A percentile compares a stretch with the other conserved stretches of the same genome.
phyloP scores from a whole-genome alignment of 495 filamentous ascomycete species.

The Tricharina praecox region DNA sequence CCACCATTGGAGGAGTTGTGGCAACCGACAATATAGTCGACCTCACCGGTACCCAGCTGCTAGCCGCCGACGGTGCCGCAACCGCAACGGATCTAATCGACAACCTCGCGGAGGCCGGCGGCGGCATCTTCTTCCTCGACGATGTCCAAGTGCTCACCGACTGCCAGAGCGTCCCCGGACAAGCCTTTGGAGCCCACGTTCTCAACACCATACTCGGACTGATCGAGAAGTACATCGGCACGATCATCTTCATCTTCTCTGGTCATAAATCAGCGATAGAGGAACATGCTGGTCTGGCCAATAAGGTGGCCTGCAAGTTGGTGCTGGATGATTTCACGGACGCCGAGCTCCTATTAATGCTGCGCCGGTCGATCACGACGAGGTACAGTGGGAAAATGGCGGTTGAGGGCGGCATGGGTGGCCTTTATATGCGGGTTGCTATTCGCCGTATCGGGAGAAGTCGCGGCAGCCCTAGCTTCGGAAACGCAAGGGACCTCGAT shows the following conservation, averaged over 20 bases:
- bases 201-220: constrained; percentile 61
- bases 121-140: constrained; percentile 49
- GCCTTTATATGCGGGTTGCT: constrained; percentile 51
- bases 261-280: constrained; percentile 60
- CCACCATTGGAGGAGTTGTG: constrained; percentile 38
- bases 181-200: constrained; percentile 41
- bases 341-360: constrained; percentile 29
- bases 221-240: constrained; percentile 50
- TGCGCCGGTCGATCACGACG: constrained; percentile 30
- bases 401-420: constrained; percentile 40
- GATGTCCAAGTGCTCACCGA: constrained; percentile 63
- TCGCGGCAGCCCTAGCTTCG: constrained; percentile 46
- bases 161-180: constrained; percentile 37
- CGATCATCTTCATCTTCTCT: constrained; percentile 56
- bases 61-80: constrained; percentile 43
- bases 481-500: constrained; percentile 52
- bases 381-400: constrained; percentile 39
- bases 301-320: constrained; percentile 47
- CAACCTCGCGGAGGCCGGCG: constrained; percentile 37
- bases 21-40: constrained; percentile 41
- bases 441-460: constrained; percentile 42
- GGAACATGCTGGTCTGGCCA: constrained; percentile 57
- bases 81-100: constrained; percentile 43
- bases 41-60: constrained; percentile 45
- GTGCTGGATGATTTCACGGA: constrained; percentile 51